These are phyloP conservation scores for Sporothrix dimorphospora DNA, from an alignment of 2,329 filamentous ascomycete species.

Conservation along the genomic window DNA sequence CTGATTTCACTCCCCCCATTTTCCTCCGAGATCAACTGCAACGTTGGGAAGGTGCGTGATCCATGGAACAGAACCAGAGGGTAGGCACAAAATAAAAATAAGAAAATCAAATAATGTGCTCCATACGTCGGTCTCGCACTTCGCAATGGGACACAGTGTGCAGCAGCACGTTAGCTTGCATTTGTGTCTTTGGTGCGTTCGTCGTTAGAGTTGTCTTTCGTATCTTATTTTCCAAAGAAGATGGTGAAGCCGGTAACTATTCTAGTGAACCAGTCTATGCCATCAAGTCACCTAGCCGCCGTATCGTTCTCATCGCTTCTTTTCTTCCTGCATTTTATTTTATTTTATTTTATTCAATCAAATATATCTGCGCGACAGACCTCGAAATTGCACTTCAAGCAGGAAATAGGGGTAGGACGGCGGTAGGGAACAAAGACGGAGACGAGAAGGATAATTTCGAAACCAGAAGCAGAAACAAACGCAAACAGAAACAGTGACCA, in stretches of 20 bases:
- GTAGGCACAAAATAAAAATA: constrained; percentile 6
- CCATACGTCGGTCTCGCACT: background rate
- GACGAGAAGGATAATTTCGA: background rate
- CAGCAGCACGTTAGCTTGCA: background rate
- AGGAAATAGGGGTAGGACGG: background rate
- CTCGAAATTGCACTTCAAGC: background rate
- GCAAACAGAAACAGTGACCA: background rate
- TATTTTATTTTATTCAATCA: background rate
- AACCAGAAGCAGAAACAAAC: constrained; percentile 9
- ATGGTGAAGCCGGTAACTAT: too few relatives aligned
- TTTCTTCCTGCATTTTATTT: background rate
- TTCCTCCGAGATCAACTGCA: constrained; percentile 25
- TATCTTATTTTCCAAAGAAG: too few relatives aligned
- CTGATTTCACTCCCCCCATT: background rate
- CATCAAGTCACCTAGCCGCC: background rate
- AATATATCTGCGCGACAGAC: background rate
- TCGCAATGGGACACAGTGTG: background rate
- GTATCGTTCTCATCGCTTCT: background rate
- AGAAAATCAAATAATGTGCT: background rate
- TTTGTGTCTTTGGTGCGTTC: background rate
- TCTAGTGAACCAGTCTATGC: background rate
- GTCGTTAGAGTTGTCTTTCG: background rate
- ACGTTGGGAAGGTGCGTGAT: background rate
- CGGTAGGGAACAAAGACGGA: background rate
- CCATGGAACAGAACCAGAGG: background rate